Base-by-base conservation (phyloP, 2,329 filamentous ascomycete genomes). In the Plenodomus biglobosus region DNA sequence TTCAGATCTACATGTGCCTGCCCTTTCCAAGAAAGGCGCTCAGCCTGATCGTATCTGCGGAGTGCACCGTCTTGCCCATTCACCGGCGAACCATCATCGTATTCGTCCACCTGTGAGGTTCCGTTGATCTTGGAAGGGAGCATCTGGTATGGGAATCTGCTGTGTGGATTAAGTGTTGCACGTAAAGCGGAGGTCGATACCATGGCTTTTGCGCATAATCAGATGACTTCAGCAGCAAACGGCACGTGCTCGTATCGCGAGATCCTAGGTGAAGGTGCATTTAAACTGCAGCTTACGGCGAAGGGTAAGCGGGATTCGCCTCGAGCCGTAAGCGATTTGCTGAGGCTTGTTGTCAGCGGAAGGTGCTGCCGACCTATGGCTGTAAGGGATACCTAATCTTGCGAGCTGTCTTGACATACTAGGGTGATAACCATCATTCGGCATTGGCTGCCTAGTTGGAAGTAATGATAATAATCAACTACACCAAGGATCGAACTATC, bases 1-100 rank as follows among this genome's bases (percentile, higher is more conserved):
- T 53, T 60, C 18, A 62, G 32, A 36, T 62, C 60, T 3, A 22
- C 6, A 5, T 24, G 2, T 5, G 27, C 42, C 32, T 57, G 53
- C 37, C 50, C 44, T 40, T 47, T 55, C 50, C 50, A 56, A 7
- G 53, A 44, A 21, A 52, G 10, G 15, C 17, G n/a, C n/a, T 38
- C 24, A 13, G 7, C 19, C 15, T 22, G 40, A 3, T 46, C 37
- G 22, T 24, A n/a, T n/a, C 17, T 8, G n/a, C 13, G 11, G 36
- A 24, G 22, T 24, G 22, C 22, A 24, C 10, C 22, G 5, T 24
- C 22, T 24, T 24, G 22, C 22, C 5, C 22, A 24, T 24, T 5
- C 10, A 10, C 22, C 5, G 27, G 27, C 6, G 27, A 32, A 7
- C 13, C 27, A 15, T 32, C 27, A 15, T 32, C 27, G 13, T 32